phyloP scores from a whole-genome alignment of 148 eudicot species.

The Camellia granthamiana region DNA sequence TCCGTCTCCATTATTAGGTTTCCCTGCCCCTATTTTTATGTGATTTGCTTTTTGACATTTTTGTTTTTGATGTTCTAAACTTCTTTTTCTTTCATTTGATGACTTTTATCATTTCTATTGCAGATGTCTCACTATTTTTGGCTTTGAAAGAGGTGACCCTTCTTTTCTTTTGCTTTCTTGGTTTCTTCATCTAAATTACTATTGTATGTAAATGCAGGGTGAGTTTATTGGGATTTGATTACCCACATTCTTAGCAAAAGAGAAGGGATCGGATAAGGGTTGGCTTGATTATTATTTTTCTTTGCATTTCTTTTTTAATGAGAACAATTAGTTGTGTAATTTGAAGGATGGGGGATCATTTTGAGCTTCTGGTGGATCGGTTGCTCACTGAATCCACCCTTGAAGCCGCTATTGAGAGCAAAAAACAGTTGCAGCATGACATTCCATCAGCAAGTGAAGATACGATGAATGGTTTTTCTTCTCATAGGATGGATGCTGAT shows the following conservation, averaged over 20 bases:
- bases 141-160: neutral
- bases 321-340: neutral
- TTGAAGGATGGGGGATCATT: constrained; percentile 32
- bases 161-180: neutral
- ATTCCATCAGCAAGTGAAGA: constrained; percentile 15
- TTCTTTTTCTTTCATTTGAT: neutral
- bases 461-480: constrained; percentile 22
- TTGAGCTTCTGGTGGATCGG: constrained; percentile 32
- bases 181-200: neutral
- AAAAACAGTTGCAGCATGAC: constrained; percentile 23
- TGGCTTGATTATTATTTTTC: neutral
- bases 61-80: neutral
- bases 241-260: neutral
- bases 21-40: neutral
- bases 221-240: constrained; percentile 8
- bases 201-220: constrained; percentile 7
- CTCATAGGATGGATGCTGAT: constrained; percentile 46
- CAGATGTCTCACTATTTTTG: neutral
- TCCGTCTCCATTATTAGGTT: neutral
- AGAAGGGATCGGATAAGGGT: constrained; percentile 5
- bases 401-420: constrained; percentile 23
- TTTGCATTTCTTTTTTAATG: neutral
- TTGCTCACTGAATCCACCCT: constrained; percentile 33
- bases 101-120: neutral
- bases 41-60: neutral